phyloP scores from a whole-genome alignment of 208 protist species.

The Wallacemonas sp. region DNA sequence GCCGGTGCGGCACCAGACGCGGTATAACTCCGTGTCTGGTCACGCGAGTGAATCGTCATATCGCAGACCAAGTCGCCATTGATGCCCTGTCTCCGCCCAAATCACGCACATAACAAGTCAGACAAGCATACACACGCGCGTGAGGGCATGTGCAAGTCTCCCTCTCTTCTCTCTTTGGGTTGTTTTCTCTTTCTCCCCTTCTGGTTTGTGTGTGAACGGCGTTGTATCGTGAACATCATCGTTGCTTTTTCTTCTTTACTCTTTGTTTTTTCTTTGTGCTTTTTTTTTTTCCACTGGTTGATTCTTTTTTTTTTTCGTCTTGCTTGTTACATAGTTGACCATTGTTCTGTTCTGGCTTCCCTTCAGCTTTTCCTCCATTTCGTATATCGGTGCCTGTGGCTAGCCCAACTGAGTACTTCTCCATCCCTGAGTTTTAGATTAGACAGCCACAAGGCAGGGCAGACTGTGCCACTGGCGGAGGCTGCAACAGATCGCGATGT shows the following conservation, averaged over 20 bases:
- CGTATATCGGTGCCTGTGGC: too few relatives aligned
- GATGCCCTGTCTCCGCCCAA: background rate
- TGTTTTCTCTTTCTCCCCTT: background rate
- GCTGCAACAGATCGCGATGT: too few relatives aligned
- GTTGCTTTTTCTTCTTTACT: conserved; percentile 22
- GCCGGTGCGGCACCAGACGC: conserved; percentile 3
- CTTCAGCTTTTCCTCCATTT: too few relatives aligned
- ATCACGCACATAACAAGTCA: background rate
- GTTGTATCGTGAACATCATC: background rate
- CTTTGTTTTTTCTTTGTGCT: conserved; percentile 16
- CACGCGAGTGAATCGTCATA: background rate
- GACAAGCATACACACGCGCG: background rate
- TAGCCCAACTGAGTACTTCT: too few relatives aligned
- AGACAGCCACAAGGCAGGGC: too few relatives aligned
- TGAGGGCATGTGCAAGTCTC: background rate
- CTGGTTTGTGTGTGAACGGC: background rate
- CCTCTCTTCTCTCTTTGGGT: background rate
- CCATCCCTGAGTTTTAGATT: too few relatives aligned
- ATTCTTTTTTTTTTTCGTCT: conserved; percentile 16
- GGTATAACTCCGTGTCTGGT: conserved; percentile 19
- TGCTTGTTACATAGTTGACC: too few relatives aligned
- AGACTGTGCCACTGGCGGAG: too few relatives aligned
- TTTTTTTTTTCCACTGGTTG: background rate
- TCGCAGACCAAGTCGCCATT: background rate
- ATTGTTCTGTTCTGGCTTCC: too few relatives aligned